phyloP scores from a whole-genome alignment of 495 filamentous ascomycete species.

The Articulospora tetracladia region DNA sequence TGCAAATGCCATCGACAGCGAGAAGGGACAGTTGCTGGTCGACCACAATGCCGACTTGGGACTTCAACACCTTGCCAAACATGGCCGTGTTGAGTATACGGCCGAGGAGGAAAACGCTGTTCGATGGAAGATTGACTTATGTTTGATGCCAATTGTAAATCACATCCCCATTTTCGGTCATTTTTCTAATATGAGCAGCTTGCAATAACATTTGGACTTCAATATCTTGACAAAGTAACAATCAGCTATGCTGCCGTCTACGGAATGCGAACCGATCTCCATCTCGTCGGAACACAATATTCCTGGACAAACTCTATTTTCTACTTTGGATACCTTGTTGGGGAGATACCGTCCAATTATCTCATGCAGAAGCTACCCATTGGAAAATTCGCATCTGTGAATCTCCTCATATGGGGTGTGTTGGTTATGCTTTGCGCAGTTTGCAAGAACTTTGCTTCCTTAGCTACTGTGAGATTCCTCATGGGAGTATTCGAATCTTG shows the following conservation, averaged over 20 bases:
- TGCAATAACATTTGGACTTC: no score
- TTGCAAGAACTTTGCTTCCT: conserved; percentile 9
- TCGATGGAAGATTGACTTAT: no score
- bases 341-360: conserved; percentile 42
- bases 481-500: conserved; percentile 2
- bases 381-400: conserved; percentile 35
- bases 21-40: no score
- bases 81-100: no score
- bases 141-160: conserved; percentile 1
- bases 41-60: no score
- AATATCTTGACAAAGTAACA: conserved; percentile 28
- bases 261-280: conserved; percentile 33
- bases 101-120: neutral
- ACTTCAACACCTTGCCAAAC: no score
- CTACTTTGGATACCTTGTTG: conserved; percentile 31
- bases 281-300: conserved; percentile 15
- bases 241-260: conserved; percentile 41
- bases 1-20: no score
- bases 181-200: no score
- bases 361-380: conserved; percentile 40
- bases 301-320: conserved; percentile 15
- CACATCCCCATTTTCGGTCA: no score
- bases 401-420: conserved; percentile 6
- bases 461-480: conserved; percentile 15
- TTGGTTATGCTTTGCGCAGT: conserved; percentile 1